A percentile compares a stretch with the other conserved stretches of the same genome.
Evolutionary conservation across 192 early-diverging fungal species (phyloP).

Genomic region (Coemansia furcata): DNA sequence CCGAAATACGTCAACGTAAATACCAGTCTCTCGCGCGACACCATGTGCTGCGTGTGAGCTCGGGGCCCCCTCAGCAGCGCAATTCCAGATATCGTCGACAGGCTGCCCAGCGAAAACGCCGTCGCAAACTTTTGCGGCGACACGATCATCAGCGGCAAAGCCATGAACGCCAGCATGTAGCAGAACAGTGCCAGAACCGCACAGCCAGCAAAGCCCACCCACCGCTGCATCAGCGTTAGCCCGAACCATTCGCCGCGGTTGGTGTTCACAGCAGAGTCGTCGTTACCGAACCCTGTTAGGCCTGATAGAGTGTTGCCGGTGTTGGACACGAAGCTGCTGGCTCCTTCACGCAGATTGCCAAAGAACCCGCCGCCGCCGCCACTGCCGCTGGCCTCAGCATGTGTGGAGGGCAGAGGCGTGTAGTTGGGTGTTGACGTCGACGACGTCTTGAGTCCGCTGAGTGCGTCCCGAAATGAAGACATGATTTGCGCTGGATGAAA

Average conservation of each 20-base stretch:
- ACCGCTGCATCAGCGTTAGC: constrained; percentile 53
- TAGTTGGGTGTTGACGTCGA: constrained; percentile 30
- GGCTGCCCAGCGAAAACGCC: constrained; percentile 70
- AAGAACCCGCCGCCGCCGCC: constrained; percentile 43
- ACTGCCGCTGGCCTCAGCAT: constrained; percentile 11
- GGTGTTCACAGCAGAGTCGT: constrained; percentile 5
- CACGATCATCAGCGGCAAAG: constrained; percentile 61
- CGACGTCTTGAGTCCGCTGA: constrained; percentile 52
- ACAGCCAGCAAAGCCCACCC: constrained; percentile 51
- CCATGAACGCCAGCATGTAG: constrained; percentile 57
- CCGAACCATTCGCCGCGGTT: constrained; percentile 53
- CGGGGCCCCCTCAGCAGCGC: constrained; percentile 79
- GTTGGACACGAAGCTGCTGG: constrained; percentile 38
- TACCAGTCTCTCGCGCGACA: constrained; percentile 73
- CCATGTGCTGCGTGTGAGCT: constrained; percentile 76
- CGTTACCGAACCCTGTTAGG: constrained; percentile 16
- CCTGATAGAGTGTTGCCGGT: constrained; percentile 37
- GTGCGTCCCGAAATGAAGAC: constrained; percentile 48
- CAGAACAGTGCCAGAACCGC: constrained; percentile 52
- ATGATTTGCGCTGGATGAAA: constrained; percentile 9
- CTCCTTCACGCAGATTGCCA: constrained; percentile 43
- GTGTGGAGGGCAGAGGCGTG: constrained; percentile 27
- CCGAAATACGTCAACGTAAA: constrained; percentile 81
- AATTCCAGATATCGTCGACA: constrained; percentile 51
- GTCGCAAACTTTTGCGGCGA: constrained; percentile 76